phyloP scores from a whole-genome alignment of 345 rosid genomes.

The Corymbia maculata region DNA sequence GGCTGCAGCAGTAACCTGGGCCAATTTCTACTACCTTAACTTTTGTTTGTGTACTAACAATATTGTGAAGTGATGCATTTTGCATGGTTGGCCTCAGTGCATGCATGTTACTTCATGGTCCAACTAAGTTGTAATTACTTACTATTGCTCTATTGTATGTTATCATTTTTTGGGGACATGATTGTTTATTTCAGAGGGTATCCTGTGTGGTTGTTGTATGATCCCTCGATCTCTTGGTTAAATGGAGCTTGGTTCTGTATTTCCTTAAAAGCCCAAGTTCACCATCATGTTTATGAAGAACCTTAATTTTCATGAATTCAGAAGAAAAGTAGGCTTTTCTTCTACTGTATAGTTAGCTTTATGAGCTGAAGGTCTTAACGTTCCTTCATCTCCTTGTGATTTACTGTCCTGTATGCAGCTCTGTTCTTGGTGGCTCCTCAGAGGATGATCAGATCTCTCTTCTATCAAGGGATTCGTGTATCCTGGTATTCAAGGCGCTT shows the following conservation, averaged over 20 bases:
- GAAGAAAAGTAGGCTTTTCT: not conserved
- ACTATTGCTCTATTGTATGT: not conserved
- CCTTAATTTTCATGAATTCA: not conserved
- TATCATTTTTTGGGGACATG: not conserved
- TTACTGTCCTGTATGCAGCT: slow-evolving; percentile 38
- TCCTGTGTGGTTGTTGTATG: not conserved
- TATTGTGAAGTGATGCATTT: not conserved
- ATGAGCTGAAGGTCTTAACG: not conserved
- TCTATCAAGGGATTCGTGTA: slow-evolving; percentile 41
- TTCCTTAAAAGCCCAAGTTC: not conserved
- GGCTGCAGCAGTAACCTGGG: not conserved
- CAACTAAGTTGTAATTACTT: not conserved
- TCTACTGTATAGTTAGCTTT: not conserved
- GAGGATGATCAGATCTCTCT: slow-evolving; percentile 36
- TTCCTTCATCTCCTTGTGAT: not conserved
- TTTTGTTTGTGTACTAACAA: not conserved
- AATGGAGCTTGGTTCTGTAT: not conserved
- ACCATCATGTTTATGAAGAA: not conserved
- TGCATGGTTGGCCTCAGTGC: not conserved
- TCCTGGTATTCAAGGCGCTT: slow-evolving; percentile 37
- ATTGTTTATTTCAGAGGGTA: not conserved
- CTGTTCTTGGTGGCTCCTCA: slow-evolving; percentile 66
- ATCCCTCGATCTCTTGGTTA: not conserved
- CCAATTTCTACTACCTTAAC: not conserved
- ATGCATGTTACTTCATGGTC: not conserved